These are phyloP conservation scores for Geotrichum carabidarum DNA, from an alignment of 1,139 yeast species.

Conservation along the genomic window DNA sequence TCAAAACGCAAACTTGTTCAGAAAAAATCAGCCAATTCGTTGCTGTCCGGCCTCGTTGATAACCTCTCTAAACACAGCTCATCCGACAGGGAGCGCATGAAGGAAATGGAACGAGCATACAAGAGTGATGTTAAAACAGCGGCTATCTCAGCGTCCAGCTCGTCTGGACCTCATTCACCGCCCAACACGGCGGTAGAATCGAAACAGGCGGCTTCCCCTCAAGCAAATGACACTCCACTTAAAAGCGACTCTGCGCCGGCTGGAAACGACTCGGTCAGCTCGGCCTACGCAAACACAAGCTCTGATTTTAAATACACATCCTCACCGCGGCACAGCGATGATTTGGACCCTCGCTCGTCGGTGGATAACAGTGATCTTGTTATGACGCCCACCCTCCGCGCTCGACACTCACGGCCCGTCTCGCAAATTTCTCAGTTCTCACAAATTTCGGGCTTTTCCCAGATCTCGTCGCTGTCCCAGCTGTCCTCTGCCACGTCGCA, in stretches of 20 bases:
- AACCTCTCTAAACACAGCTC: slow-evolving; percentile 6
- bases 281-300: slow-evolving; percentile 19
- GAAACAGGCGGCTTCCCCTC: not conserved
- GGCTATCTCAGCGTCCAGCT: not conserved
- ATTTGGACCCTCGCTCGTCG: slow-evolving; percentile 17
- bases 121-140: not conserved
- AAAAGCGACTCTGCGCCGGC: not conserved
- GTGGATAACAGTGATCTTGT: slow-evolving; percentile 24
- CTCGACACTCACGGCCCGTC: slow-evolving; percentile 49
- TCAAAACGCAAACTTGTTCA: not conserved
- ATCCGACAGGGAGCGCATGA: slow-evolving; percentile 1
- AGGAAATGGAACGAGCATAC: not conserved
- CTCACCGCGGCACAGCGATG: slow-evolving; percentile 16
- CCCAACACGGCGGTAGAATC: not conserved
- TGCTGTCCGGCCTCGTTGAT: not conserved
- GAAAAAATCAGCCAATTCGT: slow-evolving; percentile 5
- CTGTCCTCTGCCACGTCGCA: slow-evolving; percentile 28
- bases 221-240: not conserved
- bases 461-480: slow-evolving; percentile 37
- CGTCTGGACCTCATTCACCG: not conserved
- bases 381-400: slow-evolving; percentile 14
- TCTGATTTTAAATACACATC: slow-evolving; percentile 15
- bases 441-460: slow-evolving; percentile 52
- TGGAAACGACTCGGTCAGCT: not conserved
- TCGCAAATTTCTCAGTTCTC: slow-evolving; percentile 64